These are phyloP conservation scores for Hirsutella thompsonii DNA, from an alignment of 2,329 filamentous ascomycete genomes.

Conservation along the genomic window DNA sequence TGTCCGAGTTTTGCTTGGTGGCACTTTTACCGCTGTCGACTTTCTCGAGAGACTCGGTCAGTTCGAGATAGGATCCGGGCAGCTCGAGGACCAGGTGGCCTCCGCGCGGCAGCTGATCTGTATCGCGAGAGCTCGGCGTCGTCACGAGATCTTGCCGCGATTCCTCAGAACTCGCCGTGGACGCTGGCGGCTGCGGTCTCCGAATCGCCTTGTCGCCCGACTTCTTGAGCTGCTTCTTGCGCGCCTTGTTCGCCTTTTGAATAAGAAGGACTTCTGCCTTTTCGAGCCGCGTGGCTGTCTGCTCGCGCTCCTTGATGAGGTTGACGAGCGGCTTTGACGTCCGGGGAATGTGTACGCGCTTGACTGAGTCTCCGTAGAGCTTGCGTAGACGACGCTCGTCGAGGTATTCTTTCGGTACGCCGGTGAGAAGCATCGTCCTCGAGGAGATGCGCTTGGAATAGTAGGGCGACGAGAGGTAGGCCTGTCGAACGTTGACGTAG, in stretches of 20 bases:
- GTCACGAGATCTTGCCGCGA: constrained; percentile 4
- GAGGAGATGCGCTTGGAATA: constrained; percentile 81
- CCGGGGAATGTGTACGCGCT: constrained; percentile 71
- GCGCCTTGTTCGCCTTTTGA: constrained; percentile 60
- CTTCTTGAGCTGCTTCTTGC: constrained; percentile 37
- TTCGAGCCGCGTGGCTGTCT: constrained; percentile 71
- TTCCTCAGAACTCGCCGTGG: neutral
- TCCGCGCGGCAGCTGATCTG: neutral
- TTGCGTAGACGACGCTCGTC: constrained; percentile 63
- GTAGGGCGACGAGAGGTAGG: constrained; percentile 74
- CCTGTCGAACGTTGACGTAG: constrained; percentile 87
- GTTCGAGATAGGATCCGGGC: constrained; percentile 2
- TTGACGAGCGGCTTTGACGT: constrained; percentile 69
- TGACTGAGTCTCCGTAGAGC: constrained; percentile 72
- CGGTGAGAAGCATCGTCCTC: constrained; percentile 78
- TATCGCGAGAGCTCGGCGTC: constrained; percentile 1
- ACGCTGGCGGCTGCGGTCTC: neutral
- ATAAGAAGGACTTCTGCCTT: constrained; percentile 78
- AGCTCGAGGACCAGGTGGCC: constrained; percentile 4
- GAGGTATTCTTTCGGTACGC: constrained; percentile 68
- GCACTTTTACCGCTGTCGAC: neutral
- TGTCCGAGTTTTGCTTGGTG: neutral
- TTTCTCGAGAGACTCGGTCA: neutral
- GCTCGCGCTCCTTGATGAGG: constrained; percentile 68
- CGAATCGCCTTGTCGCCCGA: constrained; percentile 2